Percentiles rank a stretch among this genome's conserved stretches.
Evolutionary conservation across 2,329 filamentous ascomycete genomes (phyloP).

Genomic region (Gliomastix tumulicola): DNA sequence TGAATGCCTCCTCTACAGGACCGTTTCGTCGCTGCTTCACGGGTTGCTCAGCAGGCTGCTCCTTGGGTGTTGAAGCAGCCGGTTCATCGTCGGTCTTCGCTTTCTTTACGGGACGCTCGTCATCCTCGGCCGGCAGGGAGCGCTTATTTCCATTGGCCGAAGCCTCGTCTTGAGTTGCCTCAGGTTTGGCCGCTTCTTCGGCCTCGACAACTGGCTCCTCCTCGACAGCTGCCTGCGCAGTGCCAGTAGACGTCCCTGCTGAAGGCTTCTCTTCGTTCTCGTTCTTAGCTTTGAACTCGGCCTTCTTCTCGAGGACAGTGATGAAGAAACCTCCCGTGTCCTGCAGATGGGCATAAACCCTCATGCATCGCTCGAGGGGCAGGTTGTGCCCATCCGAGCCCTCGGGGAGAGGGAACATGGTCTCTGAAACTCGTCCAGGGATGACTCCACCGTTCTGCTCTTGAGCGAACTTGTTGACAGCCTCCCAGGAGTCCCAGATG

Average conservation of each 20-base stretch:
- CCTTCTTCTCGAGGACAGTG: constrained; percentile 84
- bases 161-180: constrained; percentile 7
- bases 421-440: constrained; percentile 65
- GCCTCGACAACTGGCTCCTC: constrained; percentile 16
- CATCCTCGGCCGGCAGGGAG: constrained; percentile 23
- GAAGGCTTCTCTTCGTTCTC: constrained; percentile 49
- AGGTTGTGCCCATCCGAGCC: constrained; percentile 51
- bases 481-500: constrained; percentile 75
- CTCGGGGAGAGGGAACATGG: constrained; percentile 71
- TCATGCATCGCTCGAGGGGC: constrained; percentile 83
- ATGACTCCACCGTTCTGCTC: constrained; percentile 43
- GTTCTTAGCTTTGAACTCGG: constrained; percentile 72
- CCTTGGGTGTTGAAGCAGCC: constrained; percentile 1
- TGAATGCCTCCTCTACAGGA: constrained; percentile 85
- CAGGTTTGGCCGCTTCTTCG: constrained; percentile 29
- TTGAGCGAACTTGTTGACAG: constrained; percentile 65
- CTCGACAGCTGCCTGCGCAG: constrained; percentile 7
- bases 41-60: constrained; percentile 2
- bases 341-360: constrained; percentile 90
- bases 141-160: constrained; percentile 24
- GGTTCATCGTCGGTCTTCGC: constrained; percentile 29
- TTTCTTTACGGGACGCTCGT: constrained; percentile 39
- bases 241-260: constrained; percentile 4
- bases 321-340: constrained; percentile 99
- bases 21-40: constrained; percentile 35